Conservation (phyloP, 1,284 basidiomycete species). For the Uromyces viciae-fabae region DNA sequence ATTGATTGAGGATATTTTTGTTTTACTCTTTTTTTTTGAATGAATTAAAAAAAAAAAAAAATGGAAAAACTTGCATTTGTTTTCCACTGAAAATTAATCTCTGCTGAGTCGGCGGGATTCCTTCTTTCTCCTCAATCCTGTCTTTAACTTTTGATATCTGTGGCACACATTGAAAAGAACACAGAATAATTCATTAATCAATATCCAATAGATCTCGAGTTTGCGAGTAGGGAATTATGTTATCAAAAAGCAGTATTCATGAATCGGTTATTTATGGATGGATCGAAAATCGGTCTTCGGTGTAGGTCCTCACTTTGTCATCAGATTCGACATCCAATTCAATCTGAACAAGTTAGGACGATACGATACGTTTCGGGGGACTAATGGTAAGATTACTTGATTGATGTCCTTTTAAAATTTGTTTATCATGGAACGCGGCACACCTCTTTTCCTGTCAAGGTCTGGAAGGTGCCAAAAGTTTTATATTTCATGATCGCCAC, state of each 20-base stretch:
- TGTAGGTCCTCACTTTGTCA: constrained; percentile 28
- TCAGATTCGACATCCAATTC: constrained; percentile 42
- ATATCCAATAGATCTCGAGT: not conserved
- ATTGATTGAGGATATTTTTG: not conserved
- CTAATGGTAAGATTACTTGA: not conserved
- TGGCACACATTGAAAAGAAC: not conserved
- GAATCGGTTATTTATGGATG: not conserved
- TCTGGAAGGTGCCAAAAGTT: not conserved
- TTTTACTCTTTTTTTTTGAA: not conserved
- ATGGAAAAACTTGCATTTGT: constrained; percentile 73
- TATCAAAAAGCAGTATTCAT: not conserved
- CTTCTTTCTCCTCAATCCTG: constrained; percentile 97
- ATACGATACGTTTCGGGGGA: not conserved
- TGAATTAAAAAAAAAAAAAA: not conserved
- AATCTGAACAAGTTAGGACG: not conserved
- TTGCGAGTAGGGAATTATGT: not conserved
- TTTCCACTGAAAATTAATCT: constrained; percentile 89
- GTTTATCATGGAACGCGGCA: not conserved
- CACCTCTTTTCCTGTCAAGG: constrained; percentile 40
- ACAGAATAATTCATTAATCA: not conserved
- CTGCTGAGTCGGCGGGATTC: constrained; percentile 95
- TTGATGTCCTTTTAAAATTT: not conserved
- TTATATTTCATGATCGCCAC: not conserved
- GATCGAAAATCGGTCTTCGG: too few relatives aligned
- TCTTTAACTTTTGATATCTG: constrained; percentile 95